Evolutionary conservation across 1,139 yeast genomes (phyloP).

Genomic region (Hyphopichia wangnamkhiaoensis): DNA sequence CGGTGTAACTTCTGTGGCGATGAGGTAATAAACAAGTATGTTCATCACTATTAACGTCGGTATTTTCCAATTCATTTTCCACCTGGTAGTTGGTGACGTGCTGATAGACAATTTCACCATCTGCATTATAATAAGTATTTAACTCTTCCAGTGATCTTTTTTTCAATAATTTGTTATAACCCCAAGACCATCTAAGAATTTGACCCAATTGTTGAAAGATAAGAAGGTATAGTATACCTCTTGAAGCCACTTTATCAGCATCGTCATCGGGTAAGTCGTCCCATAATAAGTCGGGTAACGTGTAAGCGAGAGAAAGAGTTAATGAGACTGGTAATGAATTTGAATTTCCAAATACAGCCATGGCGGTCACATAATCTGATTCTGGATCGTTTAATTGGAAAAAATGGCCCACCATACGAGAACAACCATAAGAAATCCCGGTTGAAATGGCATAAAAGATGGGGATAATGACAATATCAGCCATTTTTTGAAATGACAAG

Average conservation of each 20-base stretch:
- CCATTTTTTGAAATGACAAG: conserved; percentile 62
- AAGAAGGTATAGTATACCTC: conserved; percentile 75
- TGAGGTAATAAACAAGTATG: conserved; percentile 9
- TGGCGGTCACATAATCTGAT: conserved; percentile 79
- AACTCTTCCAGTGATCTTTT: conserved; percentile 48
- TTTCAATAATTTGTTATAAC: conserved; percentile 72
- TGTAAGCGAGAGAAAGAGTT: conserved; percentile 69
- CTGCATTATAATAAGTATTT: conserved; percentile 24
- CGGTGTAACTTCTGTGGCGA: no score
- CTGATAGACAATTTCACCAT: conserved; percentile 10
- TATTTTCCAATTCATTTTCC: background rate
- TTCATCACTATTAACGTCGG: conserved; percentile 8
- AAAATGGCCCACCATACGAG: conserved; percentile 48
- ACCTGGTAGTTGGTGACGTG: background rate
- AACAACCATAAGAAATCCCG: conserved; percentile 57
- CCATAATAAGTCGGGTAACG: conserved; percentile 75
- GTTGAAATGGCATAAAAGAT: conserved; percentile 69
- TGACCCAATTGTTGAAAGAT: conserved; percentile 87
- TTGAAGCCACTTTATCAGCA: conserved; percentile 70
- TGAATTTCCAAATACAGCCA: conserved; percentile 87
- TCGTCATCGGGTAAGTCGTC: conserved; percentile 66
- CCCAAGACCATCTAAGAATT: conserved; percentile 88
- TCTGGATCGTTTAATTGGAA: conserved; percentile 62
- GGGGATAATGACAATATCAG: conserved; percentile 73
- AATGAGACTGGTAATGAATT: conserved; percentile 79